Base-by-base conservation (phyloP, 768 basidiomycete genomes). In the Candolleomyces eurysporus region DNA sequence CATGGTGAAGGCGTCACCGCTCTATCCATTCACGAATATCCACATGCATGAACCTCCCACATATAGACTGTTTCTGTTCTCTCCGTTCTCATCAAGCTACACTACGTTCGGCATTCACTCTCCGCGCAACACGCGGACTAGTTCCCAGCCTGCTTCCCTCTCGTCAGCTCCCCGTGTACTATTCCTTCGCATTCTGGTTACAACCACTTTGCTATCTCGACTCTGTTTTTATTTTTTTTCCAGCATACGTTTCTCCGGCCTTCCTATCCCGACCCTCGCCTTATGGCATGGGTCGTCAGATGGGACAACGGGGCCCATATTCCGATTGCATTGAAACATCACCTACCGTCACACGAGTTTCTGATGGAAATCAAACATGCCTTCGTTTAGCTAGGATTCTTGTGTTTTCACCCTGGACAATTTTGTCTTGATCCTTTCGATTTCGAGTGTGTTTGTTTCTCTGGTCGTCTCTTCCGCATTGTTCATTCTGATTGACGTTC, bases 1-100 rank as follows among this genome's bases (percentile, higher is more conserved):
- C 80, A 70, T 71, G 68, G 71, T 63, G 67, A 71, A 63, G 60
- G 42, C 64, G 49, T 66, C 66, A 60, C 62, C 65, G 61, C 64
- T 65, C 56, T 63, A 56, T 59, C 65, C 59, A 39, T 49, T 57
- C 40, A 64, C 52, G 55, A 60, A 45, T 40, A 19, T 36, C 57
- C 54, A 61, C 55, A 49, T 61, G 56, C 62, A 69, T 67, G 63
- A 53, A 65, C 67, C 70, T 67, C 64, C 61, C 70, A 69, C 76
- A 75, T 73, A 72, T 66, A 67, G 62, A 65, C 66, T 64, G 61
- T 65, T 65, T 67, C 62, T 64, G 58, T 65, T 69, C 65, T 63
- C 69, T 62, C 66, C 64, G 42, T 60, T 53, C 56, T 54, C 64
- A 61, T 58, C 64, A 49, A 30, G 54, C 65, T 74, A 71, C 69